A percentile compares a stretch with the other conserved stretches of the same genome.
Evolutionary conservation across 2,329 filamentous ascomycete genomes (phyloP).

Genomic region (Annulohypoxylon truncatum): DNA sequence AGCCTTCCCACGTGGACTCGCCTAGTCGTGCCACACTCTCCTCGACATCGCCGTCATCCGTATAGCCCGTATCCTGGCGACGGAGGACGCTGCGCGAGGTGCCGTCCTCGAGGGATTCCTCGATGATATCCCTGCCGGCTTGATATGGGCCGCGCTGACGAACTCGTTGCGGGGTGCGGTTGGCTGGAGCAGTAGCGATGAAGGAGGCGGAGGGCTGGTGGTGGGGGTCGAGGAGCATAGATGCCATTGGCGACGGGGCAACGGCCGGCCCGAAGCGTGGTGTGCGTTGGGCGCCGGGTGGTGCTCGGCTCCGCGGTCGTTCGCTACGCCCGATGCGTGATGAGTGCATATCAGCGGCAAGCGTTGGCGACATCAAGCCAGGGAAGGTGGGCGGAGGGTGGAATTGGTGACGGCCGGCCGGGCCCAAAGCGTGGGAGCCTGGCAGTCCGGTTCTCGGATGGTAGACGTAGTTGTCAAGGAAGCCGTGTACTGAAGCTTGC

Average conservation of each 20-base stretch:
- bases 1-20: conserved; percentile 70
- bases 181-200: conserved; percentile 46
- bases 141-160: conserved; percentile 61
- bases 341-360: conserved; percentile 66
- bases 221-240: conserved; percentile 79
- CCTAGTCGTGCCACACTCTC: conserved; percentile 63
- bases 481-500: conserved; percentile 96
- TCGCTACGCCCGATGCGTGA: conserved; percentile 63
- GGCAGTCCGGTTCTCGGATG: conserved; percentile 76
- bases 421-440: conserved; percentile 64
- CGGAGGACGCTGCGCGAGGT: conserved; percentile 53
- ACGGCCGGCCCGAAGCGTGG: conserved; percentile 59
- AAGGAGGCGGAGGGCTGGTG: conserved; percentile 72
- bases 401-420: conserved; percentile 69
- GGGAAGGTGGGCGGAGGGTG: conserved; percentile 82
- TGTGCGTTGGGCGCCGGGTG: conserved; percentile 53
- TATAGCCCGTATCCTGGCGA: conserved; percentile 58
- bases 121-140: conserved; percentile 63
- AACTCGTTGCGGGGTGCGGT: conserved; percentile 60
- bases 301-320: conserved; percentile 56
- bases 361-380: conserved; percentile 71
- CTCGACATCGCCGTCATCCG: conserved; percentile 70
- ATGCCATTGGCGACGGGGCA: conserved; percentile 74
- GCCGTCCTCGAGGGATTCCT: conserved; percentile 65
- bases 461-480: conserved; percentile 89